phyloP scores from a whole-genome alignment of 371 early-diverging fungal species.

The Mucor circinelloides region DNA sequence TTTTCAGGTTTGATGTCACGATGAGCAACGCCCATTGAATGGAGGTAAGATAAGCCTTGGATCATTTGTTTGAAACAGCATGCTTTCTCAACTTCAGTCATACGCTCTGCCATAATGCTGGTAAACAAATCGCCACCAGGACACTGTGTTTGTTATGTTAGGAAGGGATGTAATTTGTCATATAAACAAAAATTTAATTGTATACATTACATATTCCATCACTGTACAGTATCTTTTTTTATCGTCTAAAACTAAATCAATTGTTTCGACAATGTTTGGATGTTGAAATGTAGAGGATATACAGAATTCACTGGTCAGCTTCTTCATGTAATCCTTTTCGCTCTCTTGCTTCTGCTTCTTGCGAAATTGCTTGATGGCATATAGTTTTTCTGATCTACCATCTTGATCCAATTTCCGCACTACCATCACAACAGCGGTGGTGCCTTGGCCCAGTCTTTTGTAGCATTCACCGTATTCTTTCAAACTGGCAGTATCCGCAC shows the following conservation, averaged over 20 bases:
- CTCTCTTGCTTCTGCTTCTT: constrained; percentile 81
- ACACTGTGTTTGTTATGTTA: constrained; percentile 41
- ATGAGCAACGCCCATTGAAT: constrained; percentile 95
- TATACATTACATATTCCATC: constrained; percentile 72
- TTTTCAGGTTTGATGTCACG: constrained; percentile 92
- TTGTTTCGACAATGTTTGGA: constrained; percentile 84
- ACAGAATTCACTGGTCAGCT: constrained; percentile 90
- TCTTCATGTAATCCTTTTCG: constrained; percentile 90
- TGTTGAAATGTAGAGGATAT: constrained; percentile 84
- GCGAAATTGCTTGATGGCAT: constrained; percentile 92
- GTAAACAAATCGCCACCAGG: constrained; percentile 84
- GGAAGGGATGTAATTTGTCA: not conserved
- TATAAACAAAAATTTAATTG: not conserved
- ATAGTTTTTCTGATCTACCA: constrained; percentile 66
- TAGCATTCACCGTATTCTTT: constrained; percentile 85
- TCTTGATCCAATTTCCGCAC: constrained; percentile 66
- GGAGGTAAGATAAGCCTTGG: constrained; percentile 86
- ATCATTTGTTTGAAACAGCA: constrained; percentile 95
- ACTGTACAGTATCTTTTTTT: constrained; percentile 93
- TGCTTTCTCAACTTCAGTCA: constrained; percentile 75
- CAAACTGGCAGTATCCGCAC: constrained; percentile 34
- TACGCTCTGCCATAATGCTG: constrained; percentile 71
- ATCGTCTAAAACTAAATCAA: constrained; percentile 92
- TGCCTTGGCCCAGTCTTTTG: constrained; percentile 83
- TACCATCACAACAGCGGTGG: constrained; percentile 89